Evolutionary conservation across 768 basidiomycete species (phyloP).

Genomic region (Lenzites betulinus): DNA sequence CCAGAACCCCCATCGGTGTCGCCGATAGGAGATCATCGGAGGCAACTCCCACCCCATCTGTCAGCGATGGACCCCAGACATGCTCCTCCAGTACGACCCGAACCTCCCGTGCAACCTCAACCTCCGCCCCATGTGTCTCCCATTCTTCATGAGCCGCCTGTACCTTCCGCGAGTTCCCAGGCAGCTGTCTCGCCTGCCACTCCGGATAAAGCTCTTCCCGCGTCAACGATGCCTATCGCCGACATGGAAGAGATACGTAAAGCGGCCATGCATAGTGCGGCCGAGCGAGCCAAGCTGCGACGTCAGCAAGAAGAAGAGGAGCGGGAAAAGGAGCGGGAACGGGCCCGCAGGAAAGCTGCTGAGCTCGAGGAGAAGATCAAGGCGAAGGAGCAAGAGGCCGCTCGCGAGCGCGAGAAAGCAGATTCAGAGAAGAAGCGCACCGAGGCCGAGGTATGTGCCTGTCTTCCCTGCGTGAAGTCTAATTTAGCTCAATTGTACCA

Average conservation of each 20-base stretch:
- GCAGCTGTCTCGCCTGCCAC: slow-evolving; percentile 22
- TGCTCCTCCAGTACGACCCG: not conserved
- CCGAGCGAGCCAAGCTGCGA: slow-evolving; percentile 79
- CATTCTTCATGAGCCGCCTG: slow-evolving; percentile 8
- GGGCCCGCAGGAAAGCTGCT: slow-evolving; percentile 77
- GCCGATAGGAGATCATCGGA: slow-evolving; percentile 1
- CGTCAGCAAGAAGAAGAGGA: slow-evolving; percentile 84
- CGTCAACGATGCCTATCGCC: slow-evolving; percentile 22
- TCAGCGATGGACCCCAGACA: slow-evolving; percentile 19
- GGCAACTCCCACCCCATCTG: slow-evolving; percentile 64
- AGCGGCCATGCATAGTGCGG: slow-evolving; percentile 80
- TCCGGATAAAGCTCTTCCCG: slow-evolving; percentile 18
- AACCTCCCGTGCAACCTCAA: slow-evolving; percentile 31
- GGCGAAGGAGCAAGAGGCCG: slow-evolving; percentile 30
- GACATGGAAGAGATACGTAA: slow-evolving; percentile 66
- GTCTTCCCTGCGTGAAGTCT: not conserved
- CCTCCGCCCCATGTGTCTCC: slow-evolving; percentile 4
- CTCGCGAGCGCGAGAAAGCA: slow-evolving; percentile 12
- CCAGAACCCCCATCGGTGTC: not conserved
- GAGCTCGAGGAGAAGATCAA: slow-evolving; percentile 73
- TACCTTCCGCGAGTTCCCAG: slow-evolving; percentile 21
- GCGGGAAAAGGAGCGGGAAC: slow-evolving; percentile 75
- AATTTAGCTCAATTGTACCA: slow-evolving; percentile 33
- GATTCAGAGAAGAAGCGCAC: slow-evolving; percentile 18
- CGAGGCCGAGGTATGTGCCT: slow-evolving; percentile 25